phyloP scores from a whole-genome alignment of 192 early-diverging fungal species.

The Umbelopsis sp. region DNA sequence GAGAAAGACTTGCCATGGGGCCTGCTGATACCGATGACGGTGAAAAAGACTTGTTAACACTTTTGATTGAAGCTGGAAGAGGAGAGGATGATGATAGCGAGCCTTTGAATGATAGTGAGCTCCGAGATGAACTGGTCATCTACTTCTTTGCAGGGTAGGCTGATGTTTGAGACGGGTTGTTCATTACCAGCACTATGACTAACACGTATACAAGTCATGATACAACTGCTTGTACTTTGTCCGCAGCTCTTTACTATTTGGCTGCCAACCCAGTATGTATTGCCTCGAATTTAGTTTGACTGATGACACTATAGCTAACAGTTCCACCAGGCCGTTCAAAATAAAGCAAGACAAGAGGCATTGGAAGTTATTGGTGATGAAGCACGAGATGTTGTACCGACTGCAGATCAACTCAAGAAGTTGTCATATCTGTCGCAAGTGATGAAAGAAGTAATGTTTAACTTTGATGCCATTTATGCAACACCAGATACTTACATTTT shows the following conservation, averaged over 20 bases:
- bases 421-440: slow-evolving; percentile 30
- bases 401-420: slow-evolving; percentile 22
- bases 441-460: slow-evolving; percentile 31
- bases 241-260: slow-evolving; percentile 49
- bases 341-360: slow-evolving; percentile 34
- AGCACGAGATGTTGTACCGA: slow-evolving; percentile 27
- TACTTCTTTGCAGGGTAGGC: slow-evolving; percentile 57
- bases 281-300: neutral
- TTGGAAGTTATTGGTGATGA: slow-evolving; percentile 25
- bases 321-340: slow-evolving; percentile 29
- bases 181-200: neutral
- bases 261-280: slow-evolving; percentile 39
- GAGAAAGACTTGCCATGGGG: neutral
- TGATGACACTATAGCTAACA: neutral
- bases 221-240: slow-evolving; percentile 35
- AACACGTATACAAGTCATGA: slow-evolving; percentile 10
- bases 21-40: neutral
- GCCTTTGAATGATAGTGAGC: slow-evolving; percentile 36
- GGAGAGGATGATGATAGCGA: slow-evolving; percentile 42
- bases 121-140: slow-evolving; percentile 52
- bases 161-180: slow-evolving; percentile 10
- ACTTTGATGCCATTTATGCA: neutral
- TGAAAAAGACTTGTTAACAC: slow-evolving; percentile 41
- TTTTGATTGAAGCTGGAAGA: slow-evolving; percentile 55
- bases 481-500: neutral